Conservation (phyloP, 2,329 filamentous ascomycete genomes). For the Diaporthe ampelina region DNA sequence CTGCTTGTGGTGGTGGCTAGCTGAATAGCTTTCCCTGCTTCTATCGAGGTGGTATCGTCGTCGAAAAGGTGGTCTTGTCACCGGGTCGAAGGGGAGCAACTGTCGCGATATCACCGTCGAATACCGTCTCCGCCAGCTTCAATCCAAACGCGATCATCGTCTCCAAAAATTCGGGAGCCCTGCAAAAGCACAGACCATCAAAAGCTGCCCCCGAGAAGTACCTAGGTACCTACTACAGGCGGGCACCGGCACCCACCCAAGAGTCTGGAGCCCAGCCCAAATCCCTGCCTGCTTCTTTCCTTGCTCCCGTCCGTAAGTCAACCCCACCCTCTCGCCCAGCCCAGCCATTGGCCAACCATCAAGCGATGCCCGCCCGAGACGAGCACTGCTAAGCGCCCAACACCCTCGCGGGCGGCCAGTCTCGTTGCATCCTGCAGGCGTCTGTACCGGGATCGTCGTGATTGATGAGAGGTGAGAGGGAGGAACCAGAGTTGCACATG, state of each 20-base stretch:
- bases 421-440: slow-evolving; percentile 32
- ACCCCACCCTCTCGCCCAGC: background rate
- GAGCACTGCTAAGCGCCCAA: slow-evolving; percentile 41
- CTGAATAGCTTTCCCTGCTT: background rate
- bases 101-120: background rate
- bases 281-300: slow-evolving; percentile 24
- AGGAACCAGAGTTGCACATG: slow-evolving; percentile 29
- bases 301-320: slow-evolving; percentile 2
- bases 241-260: background rate
- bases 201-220: background rate
- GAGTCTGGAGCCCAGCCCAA: slow-evolving; percentile 6
- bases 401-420: slow-evolving; percentile 30
- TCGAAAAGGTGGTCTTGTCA: background rate
- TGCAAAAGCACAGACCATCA: slow-evolving; percentile 1
- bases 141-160: background rate
- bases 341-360: slow-evolving; percentile 37
- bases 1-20: background rate
- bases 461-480: slow-evolving; percentile 10
- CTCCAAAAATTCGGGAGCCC: slow-evolving; percentile 28
- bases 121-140: background rate
- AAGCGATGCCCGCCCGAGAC: slow-evolving; percentile 19
- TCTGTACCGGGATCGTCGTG: slow-evolving; percentile 30
- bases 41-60: background rate
- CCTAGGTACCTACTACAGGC: background rate
- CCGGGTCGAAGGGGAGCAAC: background rate